Evolutionary conservation across 495 filamentous ascomycete species (phyloP).

Genomic region (Aspergillus conjunctus): DNA sequence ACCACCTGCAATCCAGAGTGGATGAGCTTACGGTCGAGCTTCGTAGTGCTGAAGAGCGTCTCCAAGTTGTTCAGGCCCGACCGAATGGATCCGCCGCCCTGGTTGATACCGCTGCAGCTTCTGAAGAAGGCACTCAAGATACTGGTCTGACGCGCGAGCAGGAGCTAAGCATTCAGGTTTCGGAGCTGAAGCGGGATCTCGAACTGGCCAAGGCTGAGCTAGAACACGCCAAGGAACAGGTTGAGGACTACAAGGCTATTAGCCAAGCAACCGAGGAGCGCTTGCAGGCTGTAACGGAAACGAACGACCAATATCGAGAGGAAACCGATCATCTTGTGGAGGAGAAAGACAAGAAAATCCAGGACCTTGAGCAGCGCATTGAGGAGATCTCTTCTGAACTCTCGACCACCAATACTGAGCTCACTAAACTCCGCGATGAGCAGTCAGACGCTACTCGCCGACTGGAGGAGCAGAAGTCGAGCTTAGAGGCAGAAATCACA

Average conservation of each 20-base stretch:
- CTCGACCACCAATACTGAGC: slow-evolving; percentile 72
- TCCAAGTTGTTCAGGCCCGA: slow-evolving; percentile 73
- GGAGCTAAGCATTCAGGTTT: slow-evolving; percentile 77
- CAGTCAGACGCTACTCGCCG: slow-evolving; percentile 72
- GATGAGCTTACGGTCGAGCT: slow-evolving; percentile 88
- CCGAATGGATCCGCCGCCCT: slow-evolving; percentile 58
- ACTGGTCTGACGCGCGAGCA: slow-evolving; percentile 72
- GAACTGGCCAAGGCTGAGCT: slow-evolving; percentile 75
- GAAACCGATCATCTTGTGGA: slow-evolving; percentile 75
- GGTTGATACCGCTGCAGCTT: slow-evolving; percentile 28
- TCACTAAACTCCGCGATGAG: slow-evolving; percentile 73
- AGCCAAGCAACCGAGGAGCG: slow-evolving; percentile 88
- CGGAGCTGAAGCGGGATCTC: slow-evolving; percentile 79
- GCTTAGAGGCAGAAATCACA: slow-evolving; percentile 72
- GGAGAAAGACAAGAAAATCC: slow-evolving; percentile 74
- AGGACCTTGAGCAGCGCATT: slow-evolving; percentile 76
- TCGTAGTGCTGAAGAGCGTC: slow-evolving; percentile 81
- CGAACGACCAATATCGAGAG: slow-evolving; percentile 80
- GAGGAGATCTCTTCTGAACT: slow-evolving; percentile 83
- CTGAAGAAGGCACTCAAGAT: slow-evolving; percentile 49
- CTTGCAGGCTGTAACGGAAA: slow-evolving; percentile 73
- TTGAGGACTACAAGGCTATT: slow-evolving; percentile 87
- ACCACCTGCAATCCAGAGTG: slow-evolving; percentile 83
- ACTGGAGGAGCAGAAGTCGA: slow-evolving; percentile 76
- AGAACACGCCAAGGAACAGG: slow-evolving; percentile 73